Conservation (phyloP, 1,139 yeast species). For the Lodderomyces pseudojiufengensis region DNA sequence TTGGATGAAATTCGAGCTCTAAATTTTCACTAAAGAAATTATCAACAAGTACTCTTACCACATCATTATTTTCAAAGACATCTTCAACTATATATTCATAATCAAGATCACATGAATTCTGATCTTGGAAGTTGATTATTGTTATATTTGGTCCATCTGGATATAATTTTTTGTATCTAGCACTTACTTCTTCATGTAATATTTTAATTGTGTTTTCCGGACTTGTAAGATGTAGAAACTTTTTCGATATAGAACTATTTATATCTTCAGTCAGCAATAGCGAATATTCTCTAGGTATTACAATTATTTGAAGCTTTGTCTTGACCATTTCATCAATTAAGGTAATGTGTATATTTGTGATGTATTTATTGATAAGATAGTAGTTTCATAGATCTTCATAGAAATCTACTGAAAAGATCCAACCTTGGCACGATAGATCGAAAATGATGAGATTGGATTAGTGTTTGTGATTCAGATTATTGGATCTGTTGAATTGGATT, state of each 20-base stretch:
- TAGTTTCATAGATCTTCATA: too few species aligned
- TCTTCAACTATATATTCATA: conserved; percentile 62
- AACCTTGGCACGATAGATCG: too few species aligned
- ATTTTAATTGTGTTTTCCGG: conserved; percentile 41
- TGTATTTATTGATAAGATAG: too few species aligned
- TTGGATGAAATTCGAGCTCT: background rate
- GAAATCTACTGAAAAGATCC: too few species aligned
- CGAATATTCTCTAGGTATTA: conserved; percentile 29
- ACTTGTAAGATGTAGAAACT: conserved; percentile 61
- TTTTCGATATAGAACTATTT: conserved; percentile 23
- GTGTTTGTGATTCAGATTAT: background rate
- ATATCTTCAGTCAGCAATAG: conserved; percentile 16
- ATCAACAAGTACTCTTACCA: conserved; percentile 52
- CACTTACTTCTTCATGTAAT: conserved; percentile 46
- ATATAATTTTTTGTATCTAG: conserved; percentile 48
- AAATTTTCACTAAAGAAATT: conserved; percentile 12
- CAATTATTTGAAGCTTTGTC: conserved; percentile 36
- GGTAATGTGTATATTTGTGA: background rate
- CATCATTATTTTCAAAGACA: conserved; percentile 51
- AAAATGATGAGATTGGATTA: too few species aligned
- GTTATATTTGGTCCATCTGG: conserved; percentile 54
- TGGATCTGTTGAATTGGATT: background rate
- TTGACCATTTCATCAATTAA: conserved; percentile 20
- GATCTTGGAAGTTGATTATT: conserved; percentile 60
- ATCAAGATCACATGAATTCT: conserved; percentile 66